Percentiles rank a stretch among this genome's conserved stretches.
These are phyloP conservation scores for Austroboletus festivus DNA, from an alignment of 768 basidiomycete genomes.

Conservation along the genomic window DNA sequence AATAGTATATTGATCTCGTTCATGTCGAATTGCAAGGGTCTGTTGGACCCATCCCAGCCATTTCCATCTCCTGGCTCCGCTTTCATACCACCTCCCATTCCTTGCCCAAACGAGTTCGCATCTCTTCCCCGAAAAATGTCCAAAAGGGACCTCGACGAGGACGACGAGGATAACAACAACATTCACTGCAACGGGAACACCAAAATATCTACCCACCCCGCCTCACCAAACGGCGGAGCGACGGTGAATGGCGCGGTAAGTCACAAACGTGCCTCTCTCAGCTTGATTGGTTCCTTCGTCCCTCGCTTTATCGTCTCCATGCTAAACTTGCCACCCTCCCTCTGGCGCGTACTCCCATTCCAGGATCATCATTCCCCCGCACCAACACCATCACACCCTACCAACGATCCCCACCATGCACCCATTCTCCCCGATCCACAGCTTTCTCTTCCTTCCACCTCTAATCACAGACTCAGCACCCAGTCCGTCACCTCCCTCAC, in stretches of 20 bases:
- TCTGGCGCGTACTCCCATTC: slow-evolving; percentile 25
- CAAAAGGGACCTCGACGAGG: slow-evolving; percentile 21
- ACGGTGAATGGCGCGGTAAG: slow-evolving; percentile 28
- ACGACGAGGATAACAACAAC: background rate
- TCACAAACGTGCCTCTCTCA: slow-evolving; percentile 20
- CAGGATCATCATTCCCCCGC: slow-evolving; percentile 35
- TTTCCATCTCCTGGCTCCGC: slow-evolving; percentile 66
- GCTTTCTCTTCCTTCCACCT: background rate
- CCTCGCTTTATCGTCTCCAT: slow-evolving; percentile 26
- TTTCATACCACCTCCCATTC: slow-evolving; percentile 66
- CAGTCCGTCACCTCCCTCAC: slow-evolving; percentile 35
- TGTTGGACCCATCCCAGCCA: slow-evolving; percentile 39
- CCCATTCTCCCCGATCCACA: slow-evolving; percentile 2
- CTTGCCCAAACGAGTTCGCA: slow-evolving; percentile 67
- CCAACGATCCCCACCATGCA: slow-evolving; percentile 18
- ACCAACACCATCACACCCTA: slow-evolving; percentile 21
- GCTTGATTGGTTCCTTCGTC: slow-evolving; percentile 24
- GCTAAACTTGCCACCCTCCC: slow-evolving; percentile 29
- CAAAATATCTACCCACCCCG: slow-evolving; percentile 2
- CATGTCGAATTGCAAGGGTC: slow-evolving; percentile 6
- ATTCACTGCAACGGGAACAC: background rate
- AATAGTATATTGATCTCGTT: no score
- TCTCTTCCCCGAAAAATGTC: slow-evolving; percentile 37
- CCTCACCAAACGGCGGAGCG: background rate
- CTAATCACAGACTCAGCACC: slow-evolving; percentile 19